Evolutionary conservation across 2,329 filamentous ascomycete genomes (phyloP), one percentile per base, ranked within the genome.

Genomic region (Chrysoporthe austroafricana): DNA sequence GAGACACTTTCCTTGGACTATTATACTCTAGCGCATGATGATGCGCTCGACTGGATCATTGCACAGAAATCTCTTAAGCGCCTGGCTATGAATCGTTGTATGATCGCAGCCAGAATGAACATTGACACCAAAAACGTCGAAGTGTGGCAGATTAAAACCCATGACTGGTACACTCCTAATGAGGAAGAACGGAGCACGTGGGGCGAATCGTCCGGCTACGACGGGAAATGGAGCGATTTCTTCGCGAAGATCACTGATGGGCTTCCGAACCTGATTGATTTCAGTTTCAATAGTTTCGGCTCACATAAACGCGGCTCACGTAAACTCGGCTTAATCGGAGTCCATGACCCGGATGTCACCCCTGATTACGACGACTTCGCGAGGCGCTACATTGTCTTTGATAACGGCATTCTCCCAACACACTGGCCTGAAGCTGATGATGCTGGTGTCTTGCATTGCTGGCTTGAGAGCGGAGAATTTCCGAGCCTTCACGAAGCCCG

Each of bases 221-320:
- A 64, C n/a, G 66, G 66, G 1, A 68, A 36, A 16, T 68, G 66
- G 66, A 66, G 63, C 50, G 62, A 68, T 8, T 48, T 48, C 7
- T 61, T 68, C 50, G 42, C 26, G 21, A 63, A 56, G 42, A 44
- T 68, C 32, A 42, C 58, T 16, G 58, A 42, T 32, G 58, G 34
- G 8, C n/a, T 68, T 9, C 66, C 66, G 21, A 68, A 68, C 32
- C 63, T 68, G 39, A 46, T 58, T 32, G 48, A 50, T 16, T 66
- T 68, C 50, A 59, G 57, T 4, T 68, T 65, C 50, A 43, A 68
- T 14, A 13, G 39, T 11, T 14, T 26, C 56, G 16, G 16, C 9
- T 13, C 34, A 9, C n/a, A 26, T 2, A n/a, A 21, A 16, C 16
- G 44, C 21, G 32, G 39, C 34, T 39, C 54, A 8, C 18, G n/a